A percentile compares a stretch with the other conserved stretches of the same genome.
Evolutionary conservation across 331 rosid species (phyloP).

Genomic region (Acacia pycnantha): DNA sequence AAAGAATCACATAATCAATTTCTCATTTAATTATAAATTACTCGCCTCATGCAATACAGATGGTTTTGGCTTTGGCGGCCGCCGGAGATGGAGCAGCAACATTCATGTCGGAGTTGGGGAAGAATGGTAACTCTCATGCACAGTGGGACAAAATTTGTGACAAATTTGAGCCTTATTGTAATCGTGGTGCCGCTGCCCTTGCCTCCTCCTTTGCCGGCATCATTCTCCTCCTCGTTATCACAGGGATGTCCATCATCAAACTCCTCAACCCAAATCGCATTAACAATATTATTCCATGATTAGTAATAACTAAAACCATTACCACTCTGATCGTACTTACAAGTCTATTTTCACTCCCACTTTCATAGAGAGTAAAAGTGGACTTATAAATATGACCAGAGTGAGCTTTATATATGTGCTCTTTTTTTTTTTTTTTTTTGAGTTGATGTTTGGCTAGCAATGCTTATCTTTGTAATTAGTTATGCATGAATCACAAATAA

Average conservation of each 20-base stretch:
- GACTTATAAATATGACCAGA: no score
- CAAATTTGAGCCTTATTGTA: conserved; percentile 60
- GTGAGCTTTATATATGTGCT: no score
- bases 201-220: conserved; percentile 68
- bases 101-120: conserved; percentile 85
- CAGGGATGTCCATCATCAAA: conserved; percentile 63
- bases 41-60: conserved; percentile 30
- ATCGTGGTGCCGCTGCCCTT: conserved; percentile 63
- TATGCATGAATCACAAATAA: conserved; percentile 27
- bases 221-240: conserved; percentile 52
- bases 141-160: conserved; percentile 90
- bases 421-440: background rate
- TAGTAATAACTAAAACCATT: background rate
- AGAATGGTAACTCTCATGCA: conserved; percentile 82
- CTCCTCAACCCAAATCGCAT: conserved; percentile 46
- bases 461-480: conserved; percentile 8
- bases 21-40: background rate
- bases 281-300: conserved; percentile 26
- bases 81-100: conserved; percentile 85
- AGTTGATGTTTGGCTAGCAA: background rate
- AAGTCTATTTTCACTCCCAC: no score
- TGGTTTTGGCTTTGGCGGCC: conserved; percentile 53
- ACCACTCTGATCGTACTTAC: no score
- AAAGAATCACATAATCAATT: background rate
- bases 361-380: no score